Base-by-base conservation (phyloP, 805 yeast genomes). In the Yamadazyma insecticola region DNA sequence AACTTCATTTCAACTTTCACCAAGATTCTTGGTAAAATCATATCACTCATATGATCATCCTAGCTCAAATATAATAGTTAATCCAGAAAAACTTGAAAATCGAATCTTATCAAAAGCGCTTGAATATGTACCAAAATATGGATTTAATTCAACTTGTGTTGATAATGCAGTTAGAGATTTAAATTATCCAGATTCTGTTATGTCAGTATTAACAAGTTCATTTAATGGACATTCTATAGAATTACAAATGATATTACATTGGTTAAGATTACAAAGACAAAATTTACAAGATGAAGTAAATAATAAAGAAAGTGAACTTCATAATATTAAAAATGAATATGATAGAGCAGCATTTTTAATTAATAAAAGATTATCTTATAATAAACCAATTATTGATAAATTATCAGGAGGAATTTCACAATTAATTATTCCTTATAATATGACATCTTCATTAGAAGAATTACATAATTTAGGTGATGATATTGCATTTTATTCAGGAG, bases 381-480 rank as follows among this genome's bases (percentile, higher is more conserved):
- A 83, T 48, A 44, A 36, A 16, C 74, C 78, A 2, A 50, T 74
- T 6, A 50, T 65, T n/a, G 41, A 49, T 16, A 54, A 67, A 28
- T 63, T 74, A 24, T 54, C 65, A 10, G 57, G 60, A 29, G 81
- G 80, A 0, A 62, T 88, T 36, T 72, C 82, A 0, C 70, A 74
- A 29, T 64, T 87, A 55, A 60, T 80, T 5, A 52, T 74, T 16
- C 96, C 96, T 1, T 67, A 70, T 30, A 81, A 84, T 50, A 28
- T 81, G 19, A 52, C 63, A 3, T 44, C 50, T 17, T 74, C 92
- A 0, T 45, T 83, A 29, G 73, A 72, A 22, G 94, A 86, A 48
- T 70, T 92, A 35, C 82, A 78, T 44, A 70, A 74, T 31, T 66
- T 89, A 34, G 70, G 87, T 9, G 97, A 90, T 58, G 97, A 92